These are phyloP conservation scores for Yamadazyma tumulicola DNA, from an alignment of 805 yeast species.

Conservation along the genomic window DNA sequence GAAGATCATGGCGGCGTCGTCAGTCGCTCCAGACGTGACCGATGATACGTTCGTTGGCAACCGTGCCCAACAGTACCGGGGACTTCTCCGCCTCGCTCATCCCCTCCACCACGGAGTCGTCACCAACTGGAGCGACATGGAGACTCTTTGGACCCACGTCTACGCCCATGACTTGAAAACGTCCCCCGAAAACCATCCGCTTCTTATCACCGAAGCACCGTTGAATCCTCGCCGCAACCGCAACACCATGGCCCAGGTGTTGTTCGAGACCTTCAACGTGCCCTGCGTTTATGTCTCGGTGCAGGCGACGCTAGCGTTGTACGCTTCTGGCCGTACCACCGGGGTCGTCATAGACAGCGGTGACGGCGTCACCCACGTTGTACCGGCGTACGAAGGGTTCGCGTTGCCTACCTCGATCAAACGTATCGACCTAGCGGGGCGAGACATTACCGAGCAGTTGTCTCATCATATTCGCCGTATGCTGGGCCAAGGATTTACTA, in stretches of 20 bases:
- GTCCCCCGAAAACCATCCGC: constrained; percentile 76
- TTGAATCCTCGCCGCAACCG: constrained; percentile 65
- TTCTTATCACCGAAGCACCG: constrained; percentile 86
- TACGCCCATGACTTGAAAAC: constrained; percentile 56
- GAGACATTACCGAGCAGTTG: constrained; percentile 77
- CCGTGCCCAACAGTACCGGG: constrained; percentile 71
- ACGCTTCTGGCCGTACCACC: constrained; percentile 87
- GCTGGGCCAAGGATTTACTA: constrained; percentile 58
- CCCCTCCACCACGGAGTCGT: constrained; percentile 82
- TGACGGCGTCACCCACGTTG: constrained; percentile 85
- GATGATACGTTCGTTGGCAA: constrained; percentile 73
- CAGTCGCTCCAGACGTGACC: constrained; percentile 31
- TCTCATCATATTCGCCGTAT: constrained; percentile 62
- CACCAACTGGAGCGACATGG: constrained; percentile 84
- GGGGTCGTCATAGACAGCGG: constrained; percentile 91
- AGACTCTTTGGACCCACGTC: constrained; percentile 69
- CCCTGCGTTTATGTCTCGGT: constrained; percentile 73
- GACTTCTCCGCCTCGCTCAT: constrained; percentile 64
- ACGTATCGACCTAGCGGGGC: constrained; percentile 79
- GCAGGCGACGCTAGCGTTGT: constrained; percentile 78
- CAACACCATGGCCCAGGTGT: constrained; percentile 56
- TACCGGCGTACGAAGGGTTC: constrained; percentile 90
- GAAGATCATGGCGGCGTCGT: constrained; percentile 66
- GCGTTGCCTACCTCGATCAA: constrained; percentile 67
- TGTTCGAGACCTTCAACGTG: constrained; percentile 69